Percentiles rank a stretch among this genome's conserved stretches.
Conservation (phyloP, 768 basidiomycete genomes). For the Russula sp. region DNA sequence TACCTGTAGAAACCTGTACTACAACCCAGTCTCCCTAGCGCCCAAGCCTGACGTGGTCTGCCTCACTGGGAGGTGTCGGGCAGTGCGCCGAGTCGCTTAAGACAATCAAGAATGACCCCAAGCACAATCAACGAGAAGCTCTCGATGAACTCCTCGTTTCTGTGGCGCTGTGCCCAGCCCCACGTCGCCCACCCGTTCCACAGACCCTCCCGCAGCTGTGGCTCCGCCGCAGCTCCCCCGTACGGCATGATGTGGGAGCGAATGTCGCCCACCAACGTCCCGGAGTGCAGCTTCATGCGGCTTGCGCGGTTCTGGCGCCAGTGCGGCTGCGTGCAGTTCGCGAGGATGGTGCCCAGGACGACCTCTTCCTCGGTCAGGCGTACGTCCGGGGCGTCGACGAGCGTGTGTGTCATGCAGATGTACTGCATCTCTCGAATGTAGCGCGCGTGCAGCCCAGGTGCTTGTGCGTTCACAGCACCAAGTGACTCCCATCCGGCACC, state of each 20-base stretch:
- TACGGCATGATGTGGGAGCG: conserved; percentile 32
- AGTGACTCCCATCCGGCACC: not conserved
- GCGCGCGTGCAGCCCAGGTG: conserved; percentile 36
- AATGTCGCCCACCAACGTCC: conserved; percentile 48
- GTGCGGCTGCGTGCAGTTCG: conserved; percentile 55
- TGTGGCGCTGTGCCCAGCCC: conserved; percentile 44
- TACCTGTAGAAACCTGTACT: not conserved
- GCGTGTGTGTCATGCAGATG: conserved; percentile 59
- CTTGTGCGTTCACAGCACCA: not conserved
- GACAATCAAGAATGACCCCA: conserved; percentile 25
- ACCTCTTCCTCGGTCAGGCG: conserved; percentile 67
- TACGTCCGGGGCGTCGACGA: conserved; percentile 50
- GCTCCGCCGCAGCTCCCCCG: not conserved
- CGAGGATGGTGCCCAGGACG: conserved; percentile 70
- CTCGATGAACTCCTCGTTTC: conserved; percentile 30
- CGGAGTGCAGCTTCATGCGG: conserved; percentile 55
- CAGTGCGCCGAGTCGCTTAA: conserved; percentile 1
- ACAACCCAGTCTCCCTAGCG: not conserved
- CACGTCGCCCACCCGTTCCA: conserved; percentile 60
- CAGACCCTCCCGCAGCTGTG: conserved; percentile 36
- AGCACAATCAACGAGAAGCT: conserved; percentile 69
- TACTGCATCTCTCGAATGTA: conserved; percentile 66
- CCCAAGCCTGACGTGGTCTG: not conserved
- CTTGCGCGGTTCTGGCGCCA: conserved; percentile 54
- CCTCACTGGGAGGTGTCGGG: not conserved